phyloP scores from a whole-genome alignment of 2,329 filamentous ascomycete species.

The Rhynchosporium secalis region DNA sequence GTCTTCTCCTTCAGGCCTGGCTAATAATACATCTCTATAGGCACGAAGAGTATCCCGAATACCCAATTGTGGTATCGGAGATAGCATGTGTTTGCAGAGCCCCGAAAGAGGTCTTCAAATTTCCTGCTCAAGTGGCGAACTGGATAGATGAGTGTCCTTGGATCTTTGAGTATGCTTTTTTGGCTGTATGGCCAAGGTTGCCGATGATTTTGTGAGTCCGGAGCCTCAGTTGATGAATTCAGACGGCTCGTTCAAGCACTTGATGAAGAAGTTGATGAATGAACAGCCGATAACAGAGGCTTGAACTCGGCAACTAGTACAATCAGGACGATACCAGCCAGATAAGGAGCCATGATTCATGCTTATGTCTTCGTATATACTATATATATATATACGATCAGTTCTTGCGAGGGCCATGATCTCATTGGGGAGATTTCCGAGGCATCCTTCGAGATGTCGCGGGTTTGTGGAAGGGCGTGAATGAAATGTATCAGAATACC shows the following conservation, averaged over 20 bases:
- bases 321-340: no score
- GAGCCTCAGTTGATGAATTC: conserved; percentile 48
- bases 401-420: no score
- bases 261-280: conserved; percentile 35
- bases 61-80: conserved; percentile 45
- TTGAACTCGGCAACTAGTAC: neutral
- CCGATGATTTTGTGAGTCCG: conserved; percentile 48
- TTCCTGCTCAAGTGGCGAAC: conserved; percentile 44
- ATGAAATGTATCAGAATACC: no score
- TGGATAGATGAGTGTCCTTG: conserved; percentile 47
- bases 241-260: conserved; percentile 43
- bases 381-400: no score
- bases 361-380: no score
- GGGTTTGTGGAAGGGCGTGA: no score
- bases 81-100: conserved; percentile 45
- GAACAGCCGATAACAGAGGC: conserved; percentile 30
- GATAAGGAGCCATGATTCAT: no score
- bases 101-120: conserved; percentile 41
- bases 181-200: conserved; percentile 45
- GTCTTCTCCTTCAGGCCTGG: neutral
- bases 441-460: no score
- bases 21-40: conserved; percentile 9
- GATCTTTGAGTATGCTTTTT: conserved; percentile 48
- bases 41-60: conserved; percentile 39
- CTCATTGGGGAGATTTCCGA: no score